Conservation (phyloP, 331 rosid genomes). For the Quercus tomentella region DNA sequence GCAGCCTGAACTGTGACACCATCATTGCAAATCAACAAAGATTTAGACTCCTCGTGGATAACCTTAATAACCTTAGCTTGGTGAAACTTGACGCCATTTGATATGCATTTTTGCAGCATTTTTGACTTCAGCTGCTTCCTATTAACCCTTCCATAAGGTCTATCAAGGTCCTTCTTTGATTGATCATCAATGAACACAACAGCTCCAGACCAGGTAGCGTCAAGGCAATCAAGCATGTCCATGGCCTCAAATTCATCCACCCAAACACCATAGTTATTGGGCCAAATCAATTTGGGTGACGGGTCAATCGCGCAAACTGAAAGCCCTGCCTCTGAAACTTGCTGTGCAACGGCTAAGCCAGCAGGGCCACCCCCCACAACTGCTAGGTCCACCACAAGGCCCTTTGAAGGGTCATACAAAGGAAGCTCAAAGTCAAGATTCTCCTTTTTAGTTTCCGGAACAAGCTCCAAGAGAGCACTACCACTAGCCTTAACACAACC, state of each 20-base stretch:
- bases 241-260: slow-evolving; percentile 97
- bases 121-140: slow-evolving; percentile 89
- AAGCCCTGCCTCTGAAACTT: slow-evolving; percentile 94
- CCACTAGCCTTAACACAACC: slow-evolving; percentile 49
- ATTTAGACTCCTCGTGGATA: slow-evolving; percentile 79
- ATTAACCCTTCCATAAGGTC: slow-evolving; percentile 98
- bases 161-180: slow-evolving; percentile 55
- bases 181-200: slow-evolving; percentile 68
- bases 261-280: slow-evolving; percentile 99
- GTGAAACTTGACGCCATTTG: slow-evolving; percentile 88
- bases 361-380: slow-evolving; percentile 99
- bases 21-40: slow-evolving; percentile 74
- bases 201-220: slow-evolving; percentile 96
- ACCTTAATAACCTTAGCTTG: slow-evolving; percentile 87
- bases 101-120: slow-evolving; percentile 86
- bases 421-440: slow-evolving; percentile 92
- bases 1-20: slow-evolving; percentile 89
- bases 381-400: slow-evolving; percentile 78
- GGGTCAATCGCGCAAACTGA: slow-evolving; percentile 92
- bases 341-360: slow-evolving; percentile 97
- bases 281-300: slow-evolving; percentile 88
- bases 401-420: slow-evolving; percentile 70
- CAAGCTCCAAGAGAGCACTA: slow-evolving; percentile 84
- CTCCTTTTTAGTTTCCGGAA: slow-evolving; percentile 88
- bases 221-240: slow-evolving; percentile 96